A percentile compares a stretch with the other conserved stretches of the same genome.
Conservation (phyloP, 108 stramenopile species). For the Aurantiochytrium sp. region DNA sequence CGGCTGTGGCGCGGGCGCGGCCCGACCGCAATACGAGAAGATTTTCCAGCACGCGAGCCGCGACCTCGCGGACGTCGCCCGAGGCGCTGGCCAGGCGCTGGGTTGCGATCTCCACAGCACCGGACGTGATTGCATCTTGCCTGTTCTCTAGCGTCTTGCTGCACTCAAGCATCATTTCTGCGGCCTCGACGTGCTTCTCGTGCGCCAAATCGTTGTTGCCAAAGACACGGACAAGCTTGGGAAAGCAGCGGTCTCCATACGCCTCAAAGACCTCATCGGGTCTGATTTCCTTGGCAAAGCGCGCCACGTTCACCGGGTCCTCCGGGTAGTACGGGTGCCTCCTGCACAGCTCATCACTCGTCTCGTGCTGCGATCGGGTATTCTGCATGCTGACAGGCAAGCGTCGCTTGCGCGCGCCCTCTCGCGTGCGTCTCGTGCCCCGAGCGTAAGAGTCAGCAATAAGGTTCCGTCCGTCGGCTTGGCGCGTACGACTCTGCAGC, state of each 20-base stretch:
- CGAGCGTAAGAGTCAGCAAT: too few relatives aligned
- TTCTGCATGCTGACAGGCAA: conserved; percentile 18
- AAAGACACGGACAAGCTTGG: not conserved
- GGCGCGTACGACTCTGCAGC: too few relatives aligned
- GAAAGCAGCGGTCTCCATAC: conserved; percentile 10
- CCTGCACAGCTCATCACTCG: not conserved
- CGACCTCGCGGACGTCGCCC: not conserved
- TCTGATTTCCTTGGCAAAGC: not conserved
- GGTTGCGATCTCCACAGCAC: not conserved
- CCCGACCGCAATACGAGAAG: not conserved
- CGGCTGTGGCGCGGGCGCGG: not conserved
- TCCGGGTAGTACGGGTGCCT: conserved; percentile 23
- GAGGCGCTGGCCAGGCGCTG: not conserved
- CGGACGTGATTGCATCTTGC: not conserved
- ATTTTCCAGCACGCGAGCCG: not conserved
- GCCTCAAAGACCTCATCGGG: not conserved
- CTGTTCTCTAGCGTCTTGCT: not conserved
- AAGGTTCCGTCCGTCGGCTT: too few relatives aligned
- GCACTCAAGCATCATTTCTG: not conserved
- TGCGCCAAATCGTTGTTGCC: not conserved
- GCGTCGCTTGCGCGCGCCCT: too few relatives aligned
- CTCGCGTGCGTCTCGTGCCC: too few relatives aligned
- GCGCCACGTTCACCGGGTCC: not conserved
- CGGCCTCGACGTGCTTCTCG: not conserved
- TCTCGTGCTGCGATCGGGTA: not conserved